Base-by-base conservation (phyloP, 805 yeast genomes). In the Suhomyces sp. region DNA sequence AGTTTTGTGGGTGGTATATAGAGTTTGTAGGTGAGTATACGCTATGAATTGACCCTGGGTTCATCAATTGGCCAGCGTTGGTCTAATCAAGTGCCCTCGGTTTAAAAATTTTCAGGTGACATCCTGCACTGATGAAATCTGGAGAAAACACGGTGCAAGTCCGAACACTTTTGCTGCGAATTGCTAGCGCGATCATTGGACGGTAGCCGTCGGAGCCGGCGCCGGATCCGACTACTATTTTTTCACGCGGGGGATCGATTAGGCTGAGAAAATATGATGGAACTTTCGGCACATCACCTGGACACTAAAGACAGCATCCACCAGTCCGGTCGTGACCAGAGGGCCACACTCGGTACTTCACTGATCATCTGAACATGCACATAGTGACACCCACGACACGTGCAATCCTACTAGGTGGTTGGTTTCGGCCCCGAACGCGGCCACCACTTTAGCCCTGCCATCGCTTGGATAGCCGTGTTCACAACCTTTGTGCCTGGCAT, bases 131-230 rank as follows among this genome's bases (percentile, higher is more conserved):
- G 22, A 13, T 33, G 47, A 48, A 52, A 48, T 38, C 54, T 48
- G 52, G 54, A 52, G 54, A 48, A 48, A 48, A 44, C 44, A 29
- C 49, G 42, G 49, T 47, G 19, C 48, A 58, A 57, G 59, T 61
- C 67, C 67, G 69, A 63, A 40, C 53, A 22, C 33, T 46, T 46
- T 44, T 40, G 57, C 58, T 54, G 49, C 56, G 42, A 54, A 52
- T 54, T 49, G 19, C 42, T 52, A 53, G 52, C 33, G 36, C 27
- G n/a, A 10, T 46, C 19, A 65, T 64, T 65, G 69, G 68, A 54
- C 41, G 42, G 3, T 2, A 1, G 2, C n/a, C 10, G 46, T 59
- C 68, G 68, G 68, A 44, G 42, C 67, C 69, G 68, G 58, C 51
- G 42, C 19, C 40, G 63, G 61, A 12, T 4, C 46, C 42, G 42